Evolutionary conservation across 176 grass and related monocot genomes (phyloP), one percentile per base, ranked within the genome.

Genomic region (Luzula sylvatica): DNA sequence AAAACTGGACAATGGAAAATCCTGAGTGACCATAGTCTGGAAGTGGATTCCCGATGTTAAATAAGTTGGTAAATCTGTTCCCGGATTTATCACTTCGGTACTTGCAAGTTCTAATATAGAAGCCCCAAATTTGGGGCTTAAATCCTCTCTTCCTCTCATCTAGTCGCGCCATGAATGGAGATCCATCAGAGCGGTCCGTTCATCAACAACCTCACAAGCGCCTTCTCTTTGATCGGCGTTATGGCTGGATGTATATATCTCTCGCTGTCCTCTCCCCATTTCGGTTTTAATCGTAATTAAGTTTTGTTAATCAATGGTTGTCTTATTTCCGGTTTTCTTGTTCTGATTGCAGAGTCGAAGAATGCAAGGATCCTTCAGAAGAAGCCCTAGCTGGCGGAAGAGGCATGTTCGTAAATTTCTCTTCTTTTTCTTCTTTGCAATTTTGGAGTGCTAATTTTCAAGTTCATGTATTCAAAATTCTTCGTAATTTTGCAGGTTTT

Each of bases 141-240:
- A 42, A 59, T 23, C 30, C 18, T 13, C 54, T 24, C 14, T 9
- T 13, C 16, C 9, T 3, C 47, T 9, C 4, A 3, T 60, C 17
- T 44, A 22, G 15, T 29, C 16, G 8, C n/a, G 23, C 24, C 15
- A 72, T 72, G 70, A 45, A 47, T n/a, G 24, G 45, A 15, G 17
- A 6, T 15, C 13, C 52, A 56, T 19, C 45, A 14, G 14, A 17
- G 56, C 44, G 28, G 17, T 20, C 45, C 20, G 19, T 21, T 14
- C 13, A 61, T 11, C 57, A 6, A 2, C 52, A 3, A 29, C 60
- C 59, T 26, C 3, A 43, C 13, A 66, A 61, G n/a, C 68, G 75
- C 43, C 61, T 79, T 38, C 32, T 72, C 38, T 79, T 79, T 45
- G 68, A 79, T 53, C 69, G 46, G 24, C 75, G 75, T 46, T 79